Base-by-base conservation (phyloP, 75 land plant genomes). In the Selaginella tamariscina region DNA sequence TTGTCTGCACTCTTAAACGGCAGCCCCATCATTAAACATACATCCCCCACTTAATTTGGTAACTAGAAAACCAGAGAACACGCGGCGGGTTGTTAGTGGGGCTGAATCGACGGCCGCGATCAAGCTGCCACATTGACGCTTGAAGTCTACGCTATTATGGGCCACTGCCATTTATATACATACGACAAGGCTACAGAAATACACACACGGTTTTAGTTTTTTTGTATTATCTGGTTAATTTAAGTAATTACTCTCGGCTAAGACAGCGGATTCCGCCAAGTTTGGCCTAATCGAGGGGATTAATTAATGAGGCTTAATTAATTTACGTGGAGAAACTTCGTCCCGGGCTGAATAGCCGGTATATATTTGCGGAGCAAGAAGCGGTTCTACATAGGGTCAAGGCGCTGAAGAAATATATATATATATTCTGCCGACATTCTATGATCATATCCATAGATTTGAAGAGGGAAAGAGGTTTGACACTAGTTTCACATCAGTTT, bases 251-350 rank as follows among this genome's bases (percentile, higher is more conserved):
- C 15, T 5, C 49, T 5, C 49, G 15, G 49, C 49, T 39, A 39
- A 39, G 49, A 39, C 49, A 39, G 49, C 49, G 49, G 49, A 39
- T 39, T 39, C 49, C 49, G 49, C 49, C 49, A 39, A 39, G 15
- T 39, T 39, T 15, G 49, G 11, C 49, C 5, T 5, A 39, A 5
- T 39, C 5, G 49, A 5, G 49, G 49, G 15, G 15, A 39, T 39
- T 5, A 15, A 39, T 39, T 39, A 39, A 39, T 15, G 11, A 15
- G 49, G 49, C 49, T 39, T 5, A 15, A 5, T 39, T 39, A 39
- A 39, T 15, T 39, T 39, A 5, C 15, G 5, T 39, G 49, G 49
- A 39, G 49, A 15, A 39, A 39, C 49, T 39, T 39, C 49, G 5
- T 39, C 49, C 49, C 5, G 11, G 49, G 49, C 49, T n/a, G n/a